These are phyloP conservation scores for Tetragonia tetragonoides DNA, from an alignment of 148 eudicot species.

Conservation along the genomic window DNA sequence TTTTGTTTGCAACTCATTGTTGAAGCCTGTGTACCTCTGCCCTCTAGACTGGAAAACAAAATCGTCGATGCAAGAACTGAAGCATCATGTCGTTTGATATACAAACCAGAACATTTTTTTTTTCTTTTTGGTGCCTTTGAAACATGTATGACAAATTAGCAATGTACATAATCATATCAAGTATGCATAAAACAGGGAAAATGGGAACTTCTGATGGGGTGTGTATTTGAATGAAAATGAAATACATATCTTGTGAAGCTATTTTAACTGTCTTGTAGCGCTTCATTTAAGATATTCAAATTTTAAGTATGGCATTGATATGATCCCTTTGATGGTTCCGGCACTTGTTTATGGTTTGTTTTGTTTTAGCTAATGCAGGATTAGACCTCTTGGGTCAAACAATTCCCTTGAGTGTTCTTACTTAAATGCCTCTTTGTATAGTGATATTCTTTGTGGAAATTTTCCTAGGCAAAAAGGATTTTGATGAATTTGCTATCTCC, in stretches of 20 bases:
- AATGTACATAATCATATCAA: neutral
- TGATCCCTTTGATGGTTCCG: neutral
- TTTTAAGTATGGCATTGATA: neutral
- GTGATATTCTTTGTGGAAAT: no score
- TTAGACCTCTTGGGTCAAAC: no score
- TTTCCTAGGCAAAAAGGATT: no score
- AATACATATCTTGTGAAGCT: neutral
- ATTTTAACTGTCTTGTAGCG: neutral
- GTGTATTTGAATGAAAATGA: neutral
- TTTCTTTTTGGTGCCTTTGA: no score
- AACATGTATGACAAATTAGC: neutral
- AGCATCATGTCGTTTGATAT: neutral
- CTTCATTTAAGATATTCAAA: neutral
- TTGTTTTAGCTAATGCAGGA: neutral
- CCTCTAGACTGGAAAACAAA: neutral
- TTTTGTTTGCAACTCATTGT: neutral
- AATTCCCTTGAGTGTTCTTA: no score
- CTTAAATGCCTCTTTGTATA: no score
- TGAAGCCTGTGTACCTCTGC: neutral
- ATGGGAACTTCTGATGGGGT: neutral
- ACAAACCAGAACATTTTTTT: neutral
- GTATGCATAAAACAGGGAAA: neutral
- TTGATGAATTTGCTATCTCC: no score
- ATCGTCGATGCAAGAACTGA: neutral
- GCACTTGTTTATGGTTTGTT: neutral